phyloP scores from a whole-genome alignment of 140 eudicot genomes.

The Bidens hawaiensis region DNA sequence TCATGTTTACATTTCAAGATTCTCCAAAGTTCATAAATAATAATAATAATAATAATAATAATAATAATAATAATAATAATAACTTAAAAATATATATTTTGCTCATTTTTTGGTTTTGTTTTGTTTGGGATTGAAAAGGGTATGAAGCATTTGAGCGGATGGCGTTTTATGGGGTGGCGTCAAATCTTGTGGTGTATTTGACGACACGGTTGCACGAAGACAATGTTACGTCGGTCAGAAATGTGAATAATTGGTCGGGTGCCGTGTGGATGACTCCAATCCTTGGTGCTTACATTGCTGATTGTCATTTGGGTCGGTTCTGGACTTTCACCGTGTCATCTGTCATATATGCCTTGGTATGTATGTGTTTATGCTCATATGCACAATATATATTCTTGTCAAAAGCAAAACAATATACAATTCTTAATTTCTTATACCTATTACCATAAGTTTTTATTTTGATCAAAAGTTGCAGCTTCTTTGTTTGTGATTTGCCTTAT shows the following conservation, averaged over 20 bases:
- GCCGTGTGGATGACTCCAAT: constrained; percentile 86
- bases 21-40: neutral
- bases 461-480: constrained; percentile 7
- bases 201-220: constrained; percentile 87
- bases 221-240: constrained; percentile 78
- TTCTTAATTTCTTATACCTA: too few relatives aligned
- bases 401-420: neutral
- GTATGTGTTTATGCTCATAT: neutral
- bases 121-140: constrained; percentile 29
- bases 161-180: constrained; percentile 91
- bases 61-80: too few relatives aligned
- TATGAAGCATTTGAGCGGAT: constrained; percentile 94
- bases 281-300: constrained; percentile 76
- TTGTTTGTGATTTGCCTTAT: constrained; percentile 12
- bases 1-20: constrained; percentile 19
- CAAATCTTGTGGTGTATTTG: constrained; percentile 84
- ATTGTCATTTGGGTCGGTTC: constrained; percentile 84
- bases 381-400: neutral
- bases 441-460: neutral
- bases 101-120: neutral
- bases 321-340: constrained; percentile 92
- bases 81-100: neutral
- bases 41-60: too few relatives aligned
- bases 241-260: constrained; percentile 86
- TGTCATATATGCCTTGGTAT: constrained; percentile 66